These are phyloP conservation scores for Diaporthe citriasiana DNA, from an alignment of 2,329 filamentous ascomycete genomes.

Conservation along the genomic window DNA sequence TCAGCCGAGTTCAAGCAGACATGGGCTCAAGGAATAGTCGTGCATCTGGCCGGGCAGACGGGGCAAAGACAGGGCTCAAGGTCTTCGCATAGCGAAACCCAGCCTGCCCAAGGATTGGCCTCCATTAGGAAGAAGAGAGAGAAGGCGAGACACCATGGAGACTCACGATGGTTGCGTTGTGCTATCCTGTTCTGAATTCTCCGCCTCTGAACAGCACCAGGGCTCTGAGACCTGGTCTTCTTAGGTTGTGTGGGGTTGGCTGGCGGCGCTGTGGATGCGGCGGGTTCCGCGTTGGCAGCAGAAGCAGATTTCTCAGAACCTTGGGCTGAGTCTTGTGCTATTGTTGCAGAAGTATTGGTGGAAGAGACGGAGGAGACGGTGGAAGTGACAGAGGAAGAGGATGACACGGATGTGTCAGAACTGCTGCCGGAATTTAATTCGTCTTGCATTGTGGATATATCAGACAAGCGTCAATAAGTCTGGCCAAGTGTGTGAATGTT, in stretches of 20 bases:
- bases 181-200: slow-evolving; percentile 30
- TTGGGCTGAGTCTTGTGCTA: background rate
- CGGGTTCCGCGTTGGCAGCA: background rate
- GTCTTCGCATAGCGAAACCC: background rate
- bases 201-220: slow-evolving; percentile 17
- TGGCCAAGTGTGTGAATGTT: background rate
- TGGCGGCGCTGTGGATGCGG: slow-evolving; percentile 2
- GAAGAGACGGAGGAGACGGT: slow-evolving; percentile 16
- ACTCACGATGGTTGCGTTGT: slow-evolving; percentile 27
- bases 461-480: slow-evolving; percentile 16
- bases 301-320: background rate
- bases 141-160: background rate
- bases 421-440: background rate
- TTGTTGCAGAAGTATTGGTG: slow-evolving; percentile 1
- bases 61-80: background rate
- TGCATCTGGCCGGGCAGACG: background rate
- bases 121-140: background rate
- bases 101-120: background rate
- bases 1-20: background rate
- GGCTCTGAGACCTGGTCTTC: slow-evolving; percentile 22
- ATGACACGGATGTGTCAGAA: slow-evolving; percentile 26
- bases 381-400: slow-evolving; percentile 20
- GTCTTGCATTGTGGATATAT: slow-evolving; percentile 23
- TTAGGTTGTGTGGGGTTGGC: slow-evolving; percentile 11
- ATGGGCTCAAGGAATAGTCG: background rate